Conservation (phyloP, 192 early-diverging fungal species). For the Mortierella hygrophila region DNA sequence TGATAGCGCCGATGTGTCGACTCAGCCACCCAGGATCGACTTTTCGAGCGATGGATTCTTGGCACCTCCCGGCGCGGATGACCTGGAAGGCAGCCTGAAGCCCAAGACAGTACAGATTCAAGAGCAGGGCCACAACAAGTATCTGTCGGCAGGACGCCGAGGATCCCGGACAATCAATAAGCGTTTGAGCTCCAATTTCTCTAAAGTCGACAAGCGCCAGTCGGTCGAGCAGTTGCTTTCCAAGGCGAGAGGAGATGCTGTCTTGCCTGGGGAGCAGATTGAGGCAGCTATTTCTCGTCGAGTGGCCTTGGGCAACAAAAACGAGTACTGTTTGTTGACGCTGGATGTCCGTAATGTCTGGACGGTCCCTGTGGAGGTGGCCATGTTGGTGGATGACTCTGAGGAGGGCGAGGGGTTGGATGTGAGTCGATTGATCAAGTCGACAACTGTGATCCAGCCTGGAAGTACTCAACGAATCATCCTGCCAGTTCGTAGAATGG, state of each 20-base stretch:
- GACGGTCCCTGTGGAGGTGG: conserved; percentile 79
- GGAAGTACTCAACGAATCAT: conserved; percentile 67
- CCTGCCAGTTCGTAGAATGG: conserved; percentile 74
- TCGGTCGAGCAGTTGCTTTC: conserved; percentile 49
- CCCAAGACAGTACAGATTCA: conserved; percentile 22
- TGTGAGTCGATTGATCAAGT: conserved; percentile 47
- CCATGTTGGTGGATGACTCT: conserved; percentile 78
- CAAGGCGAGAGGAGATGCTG: conserved; percentile 47
- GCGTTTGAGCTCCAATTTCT: conserved; percentile 52
- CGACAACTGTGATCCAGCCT: conserved; percentile 50
- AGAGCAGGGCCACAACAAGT: background rate
- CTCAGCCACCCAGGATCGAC: conserved; percentile 51
- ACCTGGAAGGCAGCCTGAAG: background rate
- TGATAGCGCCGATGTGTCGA: background rate
- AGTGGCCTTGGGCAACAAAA: conserved; percentile 56
- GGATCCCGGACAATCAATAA: conserved; percentile 48
- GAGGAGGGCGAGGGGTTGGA: conserved; percentile 41
- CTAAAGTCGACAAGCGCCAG: conserved; percentile 51
- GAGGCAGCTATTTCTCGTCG: conserved; percentile 50
- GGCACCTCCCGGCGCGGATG: conserved; percentile 25
- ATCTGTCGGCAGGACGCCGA: conserved; percentile 28
- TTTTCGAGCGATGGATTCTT: conserved; percentile 57
- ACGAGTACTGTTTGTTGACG: conserved; percentile 81
- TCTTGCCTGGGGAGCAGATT: conserved; percentile 48
- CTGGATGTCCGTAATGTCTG: conserved; percentile 84